Conservation (phyloP, 1,284 basidiomycete species). For the Phlebopus sp. region DNA sequence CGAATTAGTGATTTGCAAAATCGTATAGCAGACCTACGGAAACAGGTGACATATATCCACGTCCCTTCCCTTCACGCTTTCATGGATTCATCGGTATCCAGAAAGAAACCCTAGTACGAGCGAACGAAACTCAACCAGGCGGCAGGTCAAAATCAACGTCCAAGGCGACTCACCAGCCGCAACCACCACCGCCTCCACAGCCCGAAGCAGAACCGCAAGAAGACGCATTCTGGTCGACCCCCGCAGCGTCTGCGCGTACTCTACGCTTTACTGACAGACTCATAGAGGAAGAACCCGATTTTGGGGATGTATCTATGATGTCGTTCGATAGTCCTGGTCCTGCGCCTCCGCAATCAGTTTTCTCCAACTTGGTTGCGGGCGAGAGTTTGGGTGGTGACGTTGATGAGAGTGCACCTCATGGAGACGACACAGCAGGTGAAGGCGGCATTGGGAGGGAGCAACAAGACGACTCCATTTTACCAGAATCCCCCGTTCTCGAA, state of each 20-base stretch:
- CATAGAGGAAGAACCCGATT: slow-evolving; percentile 61
- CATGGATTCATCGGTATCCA: slow-evolving; percentile 20
- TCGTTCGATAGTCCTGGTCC: slow-evolving; percentile 51
- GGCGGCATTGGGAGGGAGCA: slow-evolving; percentile 6
- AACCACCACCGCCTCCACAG: slow-evolving; percentile 15
- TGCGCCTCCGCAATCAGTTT: slow-evolving; percentile 30
- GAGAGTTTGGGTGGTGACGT: slow-evolving; percentile 2
- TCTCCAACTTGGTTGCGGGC: slow-evolving; percentile 21
- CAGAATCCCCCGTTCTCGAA: slow-evolving; percentile 3
- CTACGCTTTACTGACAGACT: slow-evolving; percentile 61
- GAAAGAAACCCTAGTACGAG: slow-evolving; percentile 44
- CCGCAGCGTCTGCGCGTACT: slow-evolving; percentile 51
- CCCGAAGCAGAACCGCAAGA: slow-evolving; percentile 39
- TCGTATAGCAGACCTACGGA: slow-evolving; percentile 51
- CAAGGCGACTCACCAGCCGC: slow-evolving; percentile 13
- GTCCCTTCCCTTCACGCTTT: not conserved
- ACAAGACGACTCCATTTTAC: slow-evolving; percentile 12
- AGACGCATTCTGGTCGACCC: slow-evolving; percentile 60
- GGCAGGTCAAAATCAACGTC: slow-evolving; percentile 5
- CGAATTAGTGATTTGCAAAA: slow-evolving; percentile 53
- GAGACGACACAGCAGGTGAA: slow-evolving; percentile 1
- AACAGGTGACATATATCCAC: slow-evolving; percentile 39
- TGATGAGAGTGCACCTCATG: slow-evolving; percentile 9
- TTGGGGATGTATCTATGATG: slow-evolving; percentile 46
- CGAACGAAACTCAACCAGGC: slow-evolving; percentile 22